phyloP scores from a whole-genome alignment of 148 eudicot genomes.

The Camellia lanceoleosa region DNA sequence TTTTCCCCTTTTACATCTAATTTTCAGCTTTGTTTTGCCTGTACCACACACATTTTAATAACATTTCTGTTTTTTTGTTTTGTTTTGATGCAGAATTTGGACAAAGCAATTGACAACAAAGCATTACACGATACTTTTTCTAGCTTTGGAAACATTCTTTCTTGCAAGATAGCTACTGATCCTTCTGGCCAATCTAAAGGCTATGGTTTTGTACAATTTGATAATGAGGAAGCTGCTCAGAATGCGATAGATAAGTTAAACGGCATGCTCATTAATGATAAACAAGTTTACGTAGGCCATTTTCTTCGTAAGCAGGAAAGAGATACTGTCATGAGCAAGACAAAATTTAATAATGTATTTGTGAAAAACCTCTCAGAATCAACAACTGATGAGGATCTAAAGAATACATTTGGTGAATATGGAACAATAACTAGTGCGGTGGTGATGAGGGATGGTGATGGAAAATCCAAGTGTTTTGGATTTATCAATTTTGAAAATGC shows the following conservation, averaged over 20 bases:
- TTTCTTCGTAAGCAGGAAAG: slow-evolving; percentile 72
- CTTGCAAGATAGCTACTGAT: slow-evolving; percentile 71
- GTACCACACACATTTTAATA: not conserved
- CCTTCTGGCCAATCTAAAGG: slow-evolving; percentile 62
- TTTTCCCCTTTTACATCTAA: not conserved
- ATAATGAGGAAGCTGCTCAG: slow-evolving; percentile 57
- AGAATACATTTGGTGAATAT: slow-evolving; percentile 46
- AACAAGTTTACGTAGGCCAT: slow-evolving; percentile 65
- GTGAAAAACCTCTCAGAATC: slow-evolving; percentile 54
- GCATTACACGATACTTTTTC: slow-evolving; percentile 65
- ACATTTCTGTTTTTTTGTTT: not conserved
- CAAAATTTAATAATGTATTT: slow-evolving; percentile 56
- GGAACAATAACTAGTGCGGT: slow-evolving; percentile 61
- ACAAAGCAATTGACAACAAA: slow-evolving; percentile 61
- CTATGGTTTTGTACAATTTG: slow-evolving; percentile 70
- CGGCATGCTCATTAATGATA: slow-evolving; percentile 64
- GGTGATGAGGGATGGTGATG: slow-evolving; percentile 67
- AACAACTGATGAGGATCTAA: slow-evolving; percentile 52
- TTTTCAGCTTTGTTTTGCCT: not conserved
- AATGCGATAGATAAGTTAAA: slow-evolving; percentile 54
- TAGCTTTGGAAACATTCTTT: slow-evolving; percentile 60
- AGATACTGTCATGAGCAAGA: slow-evolving; percentile 32
- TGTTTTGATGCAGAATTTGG: slow-evolving; percentile 50
- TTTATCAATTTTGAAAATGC: slow-evolving; percentile 61
- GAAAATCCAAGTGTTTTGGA: slow-evolving; percentile 67